Base-by-base conservation (phyloP, 2,329 filamentous ascomycete species). In the Colletotrichum liaoningense region DNA sequence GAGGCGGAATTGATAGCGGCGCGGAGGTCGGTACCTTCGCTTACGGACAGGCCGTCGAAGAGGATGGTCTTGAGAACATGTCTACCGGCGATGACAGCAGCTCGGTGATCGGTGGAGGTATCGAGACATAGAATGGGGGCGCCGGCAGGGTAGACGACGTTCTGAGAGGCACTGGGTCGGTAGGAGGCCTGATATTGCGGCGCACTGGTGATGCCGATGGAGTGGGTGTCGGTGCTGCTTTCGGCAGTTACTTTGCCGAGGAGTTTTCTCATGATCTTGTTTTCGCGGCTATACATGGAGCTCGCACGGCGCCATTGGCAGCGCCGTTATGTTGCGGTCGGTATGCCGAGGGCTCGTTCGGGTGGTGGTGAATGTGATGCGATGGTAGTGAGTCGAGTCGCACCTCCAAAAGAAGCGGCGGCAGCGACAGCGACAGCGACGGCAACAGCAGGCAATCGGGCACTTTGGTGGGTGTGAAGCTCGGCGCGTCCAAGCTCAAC, bases 21-120 rank as follows among this genome's bases (percentile, higher is more conserved):
- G 68, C 90, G 87, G 71, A 93, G 78, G 77, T 93, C 90, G 71
- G 90, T 79, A 9, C 88, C 88, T 24, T 92, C 90, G 54, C 82
- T 85, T 72, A 92, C 85, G 28, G 80, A 82, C 38, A 87, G 82
- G 4, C 88, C 88, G 70, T 92, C 88, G 42, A 91, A 81, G 24
- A 86, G 83, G 57, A 92, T 80, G 1, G 88, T 91, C 82, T 91
- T 91, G 72, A 93, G 88, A 28, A 92, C 84, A 75, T 92, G 89
- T 56, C 86, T 84, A 6, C 91, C 89, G 8, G 86, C 91, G 55
- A 93, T 82, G 3, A 92, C 86, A 42, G 88, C 89, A 57, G 85
- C 83, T 42, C 85, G 85, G 68, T 88, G 87, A 77, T 92, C 89
- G 68, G 88, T 84, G 1, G 90, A 89, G 42, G 86, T 85, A 78